Evolutionary conservation across 495 filamentous ascomycete species (phyloP).

Genomic region (Staphylotrichum tortipilum): DNA sequence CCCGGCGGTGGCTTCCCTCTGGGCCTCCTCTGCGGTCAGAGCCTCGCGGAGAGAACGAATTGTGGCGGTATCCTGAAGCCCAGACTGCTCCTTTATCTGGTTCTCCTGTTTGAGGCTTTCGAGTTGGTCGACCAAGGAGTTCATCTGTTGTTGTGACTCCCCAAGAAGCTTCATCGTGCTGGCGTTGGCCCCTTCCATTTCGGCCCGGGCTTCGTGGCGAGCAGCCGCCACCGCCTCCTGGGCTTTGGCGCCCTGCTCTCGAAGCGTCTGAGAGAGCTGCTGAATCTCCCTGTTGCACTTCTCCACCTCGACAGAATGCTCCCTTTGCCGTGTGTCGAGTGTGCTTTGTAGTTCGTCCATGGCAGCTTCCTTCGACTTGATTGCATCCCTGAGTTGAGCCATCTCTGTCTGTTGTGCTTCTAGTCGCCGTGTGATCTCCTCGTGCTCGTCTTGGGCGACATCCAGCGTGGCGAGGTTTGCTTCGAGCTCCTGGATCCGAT

Average conservation of each 20-base stretch:
- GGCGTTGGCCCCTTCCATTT: conserved; percentile 6
- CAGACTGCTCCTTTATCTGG: conserved; percentile 4
- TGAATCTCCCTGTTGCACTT: conserved; percentile 4
- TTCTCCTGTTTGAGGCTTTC: conserved; percentile 3
- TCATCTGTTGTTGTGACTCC: conserved; percentile 3
- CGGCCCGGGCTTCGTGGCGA: background rate
- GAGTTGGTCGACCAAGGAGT: background rate
- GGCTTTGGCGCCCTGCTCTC: conserved; percentile 2
- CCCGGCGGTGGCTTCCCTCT: background rate
- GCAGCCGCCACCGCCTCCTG: background rate
- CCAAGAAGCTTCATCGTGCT: conserved; percentile 3
- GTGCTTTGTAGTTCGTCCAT: conserved; percentile 13
- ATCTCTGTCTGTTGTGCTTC: background rate
- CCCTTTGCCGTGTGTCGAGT: conserved; percentile 9
- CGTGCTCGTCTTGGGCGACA: background rate
- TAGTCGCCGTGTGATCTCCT: conserved; percentile 1
- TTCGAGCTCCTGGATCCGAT: conserved; percentile 15
- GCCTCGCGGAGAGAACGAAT: conserved; percentile 8
- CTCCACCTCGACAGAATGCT: conserved; percentile 4
- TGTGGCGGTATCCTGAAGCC: conserved; percentile 1
- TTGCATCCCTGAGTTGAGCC: conserved; percentile 4
- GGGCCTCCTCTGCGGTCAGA: conserved; percentile 5
- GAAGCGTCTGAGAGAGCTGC: conserved; percentile 14
- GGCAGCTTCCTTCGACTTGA: conserved; percentile 3
- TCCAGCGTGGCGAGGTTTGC: conserved; percentile 8